phyloP scores from a whole-genome alignment of 2,329 filamentous ascomycete genomes.

The Beauveria caledonica region DNA sequence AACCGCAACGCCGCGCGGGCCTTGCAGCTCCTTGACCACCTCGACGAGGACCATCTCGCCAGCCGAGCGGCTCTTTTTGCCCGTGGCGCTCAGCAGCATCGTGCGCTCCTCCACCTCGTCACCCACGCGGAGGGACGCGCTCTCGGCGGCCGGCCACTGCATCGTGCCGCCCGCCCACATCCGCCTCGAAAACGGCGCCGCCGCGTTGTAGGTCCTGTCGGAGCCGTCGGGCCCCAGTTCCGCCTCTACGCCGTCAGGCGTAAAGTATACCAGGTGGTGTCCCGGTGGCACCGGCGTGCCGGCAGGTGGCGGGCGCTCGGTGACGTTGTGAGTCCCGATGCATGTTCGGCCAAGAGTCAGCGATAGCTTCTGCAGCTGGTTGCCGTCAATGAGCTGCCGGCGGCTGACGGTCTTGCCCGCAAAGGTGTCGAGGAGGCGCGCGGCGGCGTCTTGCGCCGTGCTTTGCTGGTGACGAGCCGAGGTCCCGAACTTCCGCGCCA shows the following conservation, averaged over 20 bases:
- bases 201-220: constrained; percentile 51
- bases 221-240: constrained; percentile 53
- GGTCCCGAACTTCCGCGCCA: neutral
- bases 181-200: constrained; percentile 50
- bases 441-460: constrained; percentile 21
- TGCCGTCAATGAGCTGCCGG: constrained; percentile 48
- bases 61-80: constrained; percentile 46
- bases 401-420: constrained; percentile 20
- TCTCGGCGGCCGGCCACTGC: constrained; percentile 31
- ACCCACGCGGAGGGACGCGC: constrained; percentile 37
- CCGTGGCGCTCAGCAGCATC: constrained; percentile 40
- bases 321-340: constrained; percentile 32
- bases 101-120: constrained; percentile 50
- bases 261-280: constrained; percentile 58
- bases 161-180: constrained; percentile 63
- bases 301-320: constrained; percentile 26
- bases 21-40: constrained; percentile 52
- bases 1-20: constrained; percentile 41
- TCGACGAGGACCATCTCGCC: constrained; percentile 58
- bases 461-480: neutral
- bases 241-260: constrained; percentile 43
- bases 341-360: constrained; percentile 45
- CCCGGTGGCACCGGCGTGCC: constrained; percentile 48
- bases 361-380: constrained; percentile 54
- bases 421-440: constrained; percentile 24